These are phyloP conservation scores for Colletotrichum sp. DNA, from an alignment of 2,329 filamentous ascomycete genomes.

Conservation along the genomic window DNA sequence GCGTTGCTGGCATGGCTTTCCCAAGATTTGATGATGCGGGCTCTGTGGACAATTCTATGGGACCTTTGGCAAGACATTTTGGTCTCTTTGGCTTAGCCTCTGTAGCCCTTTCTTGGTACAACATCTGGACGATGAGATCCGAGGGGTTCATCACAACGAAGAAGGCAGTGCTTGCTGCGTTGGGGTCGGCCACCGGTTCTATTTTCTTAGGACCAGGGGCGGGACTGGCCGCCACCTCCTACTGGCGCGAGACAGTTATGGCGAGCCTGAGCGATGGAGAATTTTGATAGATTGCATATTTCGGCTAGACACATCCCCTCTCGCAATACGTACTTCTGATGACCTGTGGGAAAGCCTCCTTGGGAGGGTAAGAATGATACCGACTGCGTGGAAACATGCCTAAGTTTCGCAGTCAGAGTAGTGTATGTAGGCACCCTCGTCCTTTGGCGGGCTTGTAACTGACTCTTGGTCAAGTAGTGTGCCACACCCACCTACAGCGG, in stretches of 20 bases:
- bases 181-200: not conserved
- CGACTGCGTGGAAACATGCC: not conserved
- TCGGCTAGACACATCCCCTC: not conserved
- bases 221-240: not conserved
- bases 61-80: slow-evolving; percentile 15
- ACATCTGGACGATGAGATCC: not conserved
- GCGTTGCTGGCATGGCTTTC: not conserved
- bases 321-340: not conserved
- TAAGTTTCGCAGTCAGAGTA: not conserved
- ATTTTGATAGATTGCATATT: not conserved
- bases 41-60: not conserved
- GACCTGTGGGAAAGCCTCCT: not conserved
- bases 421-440: not conserved
- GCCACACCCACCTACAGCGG: not conserved
- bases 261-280: not conserved
- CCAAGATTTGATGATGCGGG: not conserved
- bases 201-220: not conserved
- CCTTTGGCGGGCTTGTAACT: not conserved
- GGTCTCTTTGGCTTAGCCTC: not conserved
- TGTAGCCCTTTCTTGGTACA: not conserved
- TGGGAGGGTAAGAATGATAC: not conserved
- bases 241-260: not conserved
- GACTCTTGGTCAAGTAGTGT: not conserved
- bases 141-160: not conserved
- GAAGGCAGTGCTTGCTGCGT: not conserved